Base-by-base conservation (phyloP, 2,329 filamentous ascomycete species). In the Ophiostoma tasmaniense region DNA sequence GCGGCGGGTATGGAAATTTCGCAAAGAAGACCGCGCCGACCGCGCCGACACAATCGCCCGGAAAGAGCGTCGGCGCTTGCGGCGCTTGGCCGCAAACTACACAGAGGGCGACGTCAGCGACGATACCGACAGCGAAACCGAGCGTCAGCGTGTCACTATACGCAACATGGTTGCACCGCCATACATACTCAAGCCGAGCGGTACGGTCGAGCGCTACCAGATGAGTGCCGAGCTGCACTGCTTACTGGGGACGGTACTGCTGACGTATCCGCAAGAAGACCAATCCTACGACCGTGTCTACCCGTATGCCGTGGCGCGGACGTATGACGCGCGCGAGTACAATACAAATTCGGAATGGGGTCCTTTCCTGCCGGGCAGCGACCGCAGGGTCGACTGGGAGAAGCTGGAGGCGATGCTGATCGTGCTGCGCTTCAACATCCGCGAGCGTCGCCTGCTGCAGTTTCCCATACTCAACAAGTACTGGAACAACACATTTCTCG, bases 321-420 rank as follows among this genome's bases (percentile, higher is more conserved):
- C 93, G 2, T 94, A 93, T 73, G 90, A 93, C 75, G 78, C 93
- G 65, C 82, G 90, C 0, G 83, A 89, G 72, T 91, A 92, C 76
- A 89, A 85, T 0, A 76, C 79, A 1, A 76, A 77, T 33, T 89
- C 84, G 0, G 76, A 81, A 45, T 93, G 90, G 90, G 91, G 91
- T 0, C 91, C 91, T 0, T 93, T 91, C 74, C 79, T 84, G 74
- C 80, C 85, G 66, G 90, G 93, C 74, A 85, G 84, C 1, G 83
- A 81, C 2, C 82, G 82, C 67, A 77, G 78, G 5, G 64, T 65
- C 0, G 90, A 94, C 77, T 94, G 91, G 91, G 90, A 93, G 77
- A 91, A 90, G 79, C 79, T 93, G 13, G 90, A 93, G 77, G 87
- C 89, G 10, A 85, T 73, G 68, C 85, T 92, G 81, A 80, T 93